Evolutionary conservation across 768 basidiomycete species (phyloP).

Genomic region (Gautieria morchelliformis): DNA sequence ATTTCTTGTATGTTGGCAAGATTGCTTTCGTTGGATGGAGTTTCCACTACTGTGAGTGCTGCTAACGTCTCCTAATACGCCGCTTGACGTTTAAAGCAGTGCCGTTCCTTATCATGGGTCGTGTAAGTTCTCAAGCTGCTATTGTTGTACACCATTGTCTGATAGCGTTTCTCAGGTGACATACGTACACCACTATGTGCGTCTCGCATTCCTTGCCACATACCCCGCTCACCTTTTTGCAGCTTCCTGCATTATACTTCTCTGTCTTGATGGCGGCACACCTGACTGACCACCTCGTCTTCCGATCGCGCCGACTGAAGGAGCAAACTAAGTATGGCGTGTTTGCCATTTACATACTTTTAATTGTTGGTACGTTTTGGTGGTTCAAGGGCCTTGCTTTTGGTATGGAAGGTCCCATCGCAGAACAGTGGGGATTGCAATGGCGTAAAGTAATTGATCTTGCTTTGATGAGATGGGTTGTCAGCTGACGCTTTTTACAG

Average conservation of each 20-base stretch:
- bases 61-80: not conserved
- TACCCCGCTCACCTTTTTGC: conserved; percentile 5
- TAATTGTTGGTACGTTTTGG: conserved; percentile 78
- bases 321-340: conserved; percentile 56
- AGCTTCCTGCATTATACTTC: conserved; percentile 97
- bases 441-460: conserved; percentile 56
- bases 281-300: conserved; percentile 87
- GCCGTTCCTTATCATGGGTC: conserved; percentile 97
- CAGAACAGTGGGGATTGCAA: conserved; percentile 63
- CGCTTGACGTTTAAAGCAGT: conserved; percentile 33
- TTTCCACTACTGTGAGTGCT: conserved; percentile 71
- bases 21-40: conserved; percentile 87
- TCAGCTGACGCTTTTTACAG: conserved; percentile 3
- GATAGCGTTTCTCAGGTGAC: conserved; percentile 28
- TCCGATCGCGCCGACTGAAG: conserved; percentile 59
- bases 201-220: conserved; percentile 22
- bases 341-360: conserved; percentile 52
- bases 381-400: conserved; percentile 89
- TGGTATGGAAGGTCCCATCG: conserved; percentile 85
- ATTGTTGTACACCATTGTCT: not conserved
- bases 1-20: conserved; percentile 88
- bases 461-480: not conserved
- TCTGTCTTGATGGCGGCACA: conserved; percentile 87
- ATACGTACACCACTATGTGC: conserved; percentile 91
- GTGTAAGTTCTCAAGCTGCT: conserved; percentile 32